Evolutionary conservation across 768 basidiomycete genomes (phyloP).

Genomic region (Mycena indigotica): DNA sequence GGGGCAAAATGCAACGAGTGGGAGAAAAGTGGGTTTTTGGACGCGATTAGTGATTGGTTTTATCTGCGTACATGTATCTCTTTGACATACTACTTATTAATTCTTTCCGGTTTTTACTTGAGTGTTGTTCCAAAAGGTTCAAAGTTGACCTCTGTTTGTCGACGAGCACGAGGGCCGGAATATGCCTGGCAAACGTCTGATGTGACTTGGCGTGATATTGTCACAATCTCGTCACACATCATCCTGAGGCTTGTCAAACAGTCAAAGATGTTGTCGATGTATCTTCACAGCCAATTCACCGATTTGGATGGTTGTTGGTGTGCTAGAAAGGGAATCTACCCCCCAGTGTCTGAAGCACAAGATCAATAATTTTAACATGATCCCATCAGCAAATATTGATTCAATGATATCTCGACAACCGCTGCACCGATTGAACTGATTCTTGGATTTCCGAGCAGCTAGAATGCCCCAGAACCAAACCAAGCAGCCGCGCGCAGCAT

Average conservation of each 20-base stretch:
- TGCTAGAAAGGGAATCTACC: no score
- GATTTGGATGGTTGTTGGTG: no score
- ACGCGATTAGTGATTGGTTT: no score
- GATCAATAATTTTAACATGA: no score
- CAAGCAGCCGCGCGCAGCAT: conserved; percentile 34
- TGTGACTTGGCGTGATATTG: no score
- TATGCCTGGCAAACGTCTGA: no score
- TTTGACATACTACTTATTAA: conserved; percentile 24
- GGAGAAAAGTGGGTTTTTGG: conserved; percentile 77
- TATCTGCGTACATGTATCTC: conserved; percentile 23
- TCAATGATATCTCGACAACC: neutral
- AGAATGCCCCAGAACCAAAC: neutral
- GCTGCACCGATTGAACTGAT: neutral
- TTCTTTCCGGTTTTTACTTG: conserved; percentile 38
- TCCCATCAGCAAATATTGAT: no score
- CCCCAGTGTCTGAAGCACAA: no score
- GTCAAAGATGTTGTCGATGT: no score
- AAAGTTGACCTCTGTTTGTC: conserved; percentile 40
- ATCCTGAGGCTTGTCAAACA: no score
- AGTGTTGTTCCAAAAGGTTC: conserved; percentile 50
- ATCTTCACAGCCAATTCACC: no score
- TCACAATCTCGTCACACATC: neutral
- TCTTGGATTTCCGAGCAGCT: neutral
- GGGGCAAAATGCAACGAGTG: conserved; percentile 63
- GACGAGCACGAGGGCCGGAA: no score